Conservation (phyloP, 73 alveolate genomes). For the Paramecium sonneborni region DNA sequence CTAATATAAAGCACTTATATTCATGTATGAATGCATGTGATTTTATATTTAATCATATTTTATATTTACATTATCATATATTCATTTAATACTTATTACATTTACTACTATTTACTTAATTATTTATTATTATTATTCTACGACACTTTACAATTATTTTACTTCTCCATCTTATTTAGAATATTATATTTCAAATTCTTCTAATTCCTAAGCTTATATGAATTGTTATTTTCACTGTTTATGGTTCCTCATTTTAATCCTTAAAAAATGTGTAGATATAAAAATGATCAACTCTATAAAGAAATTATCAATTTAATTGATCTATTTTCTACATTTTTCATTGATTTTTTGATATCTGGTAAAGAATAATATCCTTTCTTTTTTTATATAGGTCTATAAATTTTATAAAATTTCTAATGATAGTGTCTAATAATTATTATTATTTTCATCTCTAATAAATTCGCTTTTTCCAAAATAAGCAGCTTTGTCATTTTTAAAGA, state of each 20-base stretch:
- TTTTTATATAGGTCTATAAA: background rate
- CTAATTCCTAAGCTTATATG: too few relatives aligned
- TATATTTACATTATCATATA: background rate
- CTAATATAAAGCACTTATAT: background rate
- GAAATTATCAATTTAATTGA: background rate
- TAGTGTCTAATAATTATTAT: background rate
- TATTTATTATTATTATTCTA: too few relatives aligned
- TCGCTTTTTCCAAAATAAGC: background rate
- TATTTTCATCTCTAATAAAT: background rate
- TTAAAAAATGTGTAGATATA: background rate
- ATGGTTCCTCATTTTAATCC: background rate
- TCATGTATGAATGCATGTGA: constrained; percentile 39
- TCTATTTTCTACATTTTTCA: background rate
- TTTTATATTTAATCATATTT: background rate
- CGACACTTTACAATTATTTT: too few relatives aligned
- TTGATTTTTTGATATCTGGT: background rate
- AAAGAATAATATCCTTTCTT: background rate
- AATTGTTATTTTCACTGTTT: too few relatives aligned
- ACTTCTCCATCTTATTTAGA: too few relatives aligned
- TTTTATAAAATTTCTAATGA: background rate
- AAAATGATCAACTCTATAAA: background rate
- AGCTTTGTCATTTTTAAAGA: background rate
- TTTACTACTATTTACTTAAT: too few relatives aligned
- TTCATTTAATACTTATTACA: background rate
- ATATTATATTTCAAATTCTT: too few relatives aligned